Conservation (phyloP, 768 basidiomycete genomes). For the Rhodotorula kratochvilovae region DNA sequence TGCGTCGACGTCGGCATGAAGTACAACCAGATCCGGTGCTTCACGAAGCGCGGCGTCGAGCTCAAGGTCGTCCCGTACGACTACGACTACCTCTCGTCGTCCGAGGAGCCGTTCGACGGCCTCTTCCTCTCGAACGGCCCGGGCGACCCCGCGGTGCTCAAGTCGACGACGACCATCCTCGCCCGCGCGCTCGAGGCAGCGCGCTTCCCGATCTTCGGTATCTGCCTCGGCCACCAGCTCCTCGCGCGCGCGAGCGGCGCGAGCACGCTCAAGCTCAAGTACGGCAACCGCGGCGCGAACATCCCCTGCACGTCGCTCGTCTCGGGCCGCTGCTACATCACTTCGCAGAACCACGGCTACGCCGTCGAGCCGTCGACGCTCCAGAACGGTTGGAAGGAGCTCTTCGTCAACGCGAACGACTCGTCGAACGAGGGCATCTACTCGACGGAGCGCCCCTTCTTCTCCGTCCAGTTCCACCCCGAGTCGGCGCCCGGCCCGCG, state of each 20-base stretch:
- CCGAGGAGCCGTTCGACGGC: conserved; percentile 85
- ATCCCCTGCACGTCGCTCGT: conserved; percentile 93
- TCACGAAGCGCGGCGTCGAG: conserved; percentile 83
- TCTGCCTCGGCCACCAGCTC: conserved; percentile 96
- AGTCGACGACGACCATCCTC: conserved; percentile 64
- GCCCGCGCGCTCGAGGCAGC: conserved; percentile 56
- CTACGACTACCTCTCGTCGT: conserved; percentile 68
- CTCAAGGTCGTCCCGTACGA: conserved; percentile 98
- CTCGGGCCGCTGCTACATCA: conserved; percentile 96
- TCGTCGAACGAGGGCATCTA: conserved; percentile 96
- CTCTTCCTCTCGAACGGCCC: conserved; percentile 97
- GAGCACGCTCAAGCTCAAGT: conserved; percentile 96
- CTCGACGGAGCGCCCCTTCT: conserved; percentile 85
- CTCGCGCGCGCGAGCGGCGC: conserved; percentile 92
- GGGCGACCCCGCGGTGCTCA: conserved; percentile 80
- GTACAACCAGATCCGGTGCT: conserved; percentile 97
- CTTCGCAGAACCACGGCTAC: conserved; percentile 97
- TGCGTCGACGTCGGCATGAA: conserved; percentile 99
- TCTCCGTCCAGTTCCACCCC: conserved; percentile 99
- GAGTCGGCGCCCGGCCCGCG: conserved; percentile 94
- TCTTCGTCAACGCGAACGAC: conserved; percentile 96
- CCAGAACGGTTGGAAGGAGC: conserved; percentile 79
- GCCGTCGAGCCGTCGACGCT: conserved; percentile 80
- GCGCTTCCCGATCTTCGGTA: conserved; percentile 84
- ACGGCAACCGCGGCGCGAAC: conserved; percentile 98